Conservation (phyloP, 345 rosid genomes). For the Eutrema japonicum region DNA sequence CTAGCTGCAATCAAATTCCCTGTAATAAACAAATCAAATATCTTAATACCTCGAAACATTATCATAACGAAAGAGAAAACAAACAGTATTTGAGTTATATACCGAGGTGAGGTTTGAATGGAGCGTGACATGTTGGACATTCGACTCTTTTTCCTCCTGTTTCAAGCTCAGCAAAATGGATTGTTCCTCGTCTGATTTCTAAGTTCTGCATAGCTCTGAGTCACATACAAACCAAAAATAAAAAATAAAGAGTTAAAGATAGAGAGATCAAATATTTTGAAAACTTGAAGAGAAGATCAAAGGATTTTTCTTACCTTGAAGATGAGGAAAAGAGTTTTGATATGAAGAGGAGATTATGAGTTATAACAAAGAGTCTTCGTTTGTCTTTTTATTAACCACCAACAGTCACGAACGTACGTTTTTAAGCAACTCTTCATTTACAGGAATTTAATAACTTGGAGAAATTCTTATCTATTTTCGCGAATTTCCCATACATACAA, state of each 20-base stretch:
- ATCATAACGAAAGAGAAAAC: neutral
- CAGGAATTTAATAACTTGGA: conserved; percentile 3
- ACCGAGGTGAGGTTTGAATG: conserved; percentile 31
- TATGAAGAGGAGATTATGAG: conserved; percentile 13
- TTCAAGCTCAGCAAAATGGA: conserved; percentile 28
- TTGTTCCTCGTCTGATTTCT: neutral
- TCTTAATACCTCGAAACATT: neutral
- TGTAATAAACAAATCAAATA: conserved; percentile 5
- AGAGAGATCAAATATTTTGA: neutral
- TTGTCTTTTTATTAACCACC: conserved; percentile 22
- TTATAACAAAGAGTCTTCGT: neutral
- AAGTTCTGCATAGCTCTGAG: conserved; percentile 34
- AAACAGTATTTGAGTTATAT: neutral
- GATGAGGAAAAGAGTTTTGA: conserved; percentile 19
- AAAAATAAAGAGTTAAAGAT: neutral
- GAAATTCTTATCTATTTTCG: conserved; percentile 1
- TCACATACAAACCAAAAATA: neutral
- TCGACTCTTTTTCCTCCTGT: neutral
- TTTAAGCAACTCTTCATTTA: conserved; percentile 4
- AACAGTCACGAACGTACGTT: conserved; percentile 16
- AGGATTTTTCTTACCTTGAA: conserved; percentile 17
- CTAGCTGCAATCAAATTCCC: conserved; percentile 5
- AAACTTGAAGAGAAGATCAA: conserved; percentile 16
- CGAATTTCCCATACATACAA: neutral
- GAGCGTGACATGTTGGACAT: conserved; percentile 32